Conservation (phyloP, 2,329 filamentous ascomycete genomes). For the Calcarisporium arbuscula region DNA sequence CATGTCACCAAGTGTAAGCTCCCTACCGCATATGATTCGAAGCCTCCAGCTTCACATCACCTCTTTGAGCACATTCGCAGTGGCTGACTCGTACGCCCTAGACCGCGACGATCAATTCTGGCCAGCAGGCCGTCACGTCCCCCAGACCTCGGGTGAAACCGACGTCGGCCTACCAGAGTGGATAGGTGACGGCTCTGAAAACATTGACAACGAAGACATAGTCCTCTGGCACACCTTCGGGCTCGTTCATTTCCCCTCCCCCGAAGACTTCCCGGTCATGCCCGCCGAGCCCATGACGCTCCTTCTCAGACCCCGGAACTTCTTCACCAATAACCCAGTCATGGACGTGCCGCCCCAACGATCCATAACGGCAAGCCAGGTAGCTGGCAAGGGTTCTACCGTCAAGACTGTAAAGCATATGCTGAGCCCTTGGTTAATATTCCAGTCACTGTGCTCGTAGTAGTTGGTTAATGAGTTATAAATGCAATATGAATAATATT, state of each 20-base stretch:
- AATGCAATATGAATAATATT: too few species aligned
- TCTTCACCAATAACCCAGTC: constrained; percentile 73
- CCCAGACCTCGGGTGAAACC: constrained; percentile 77
- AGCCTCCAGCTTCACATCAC: too few species aligned
- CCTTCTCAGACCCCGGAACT: constrained; percentile 71
- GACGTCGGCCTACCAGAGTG: constrained; percentile 67
- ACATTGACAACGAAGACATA: constrained; percentile 74
- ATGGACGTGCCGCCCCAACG: constrained; percentile 65
- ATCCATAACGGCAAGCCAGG: constrained; percentile 1
- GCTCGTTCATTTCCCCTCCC: constrained; percentile 79
- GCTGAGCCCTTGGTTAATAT: too few species aligned
- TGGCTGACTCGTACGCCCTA: constrained; percentile 47
- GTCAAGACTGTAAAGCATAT: too few species aligned
- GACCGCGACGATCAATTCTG: constrained; percentile 77
- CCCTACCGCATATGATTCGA: too few species aligned
- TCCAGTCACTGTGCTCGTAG: too few species aligned
- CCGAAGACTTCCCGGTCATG: constrained; percentile 92
- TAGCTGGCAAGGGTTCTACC: too few species aligned
- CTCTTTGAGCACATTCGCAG: constrained; percentile 44
- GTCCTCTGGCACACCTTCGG: constrained; percentile 95
- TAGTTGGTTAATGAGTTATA: too few species aligned
- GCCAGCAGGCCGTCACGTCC: constrained; percentile 80
- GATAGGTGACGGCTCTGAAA: constrained; percentile 64
- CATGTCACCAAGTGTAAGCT: constrained; percentile 81
- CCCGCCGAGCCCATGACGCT: constrained; percentile 79